Evolutionary conservation across 2,329 filamentous ascomycete species (phyloP), one percentile per base, ranked within the genome.

Genomic region (Apiospora malaysiana): DNA sequence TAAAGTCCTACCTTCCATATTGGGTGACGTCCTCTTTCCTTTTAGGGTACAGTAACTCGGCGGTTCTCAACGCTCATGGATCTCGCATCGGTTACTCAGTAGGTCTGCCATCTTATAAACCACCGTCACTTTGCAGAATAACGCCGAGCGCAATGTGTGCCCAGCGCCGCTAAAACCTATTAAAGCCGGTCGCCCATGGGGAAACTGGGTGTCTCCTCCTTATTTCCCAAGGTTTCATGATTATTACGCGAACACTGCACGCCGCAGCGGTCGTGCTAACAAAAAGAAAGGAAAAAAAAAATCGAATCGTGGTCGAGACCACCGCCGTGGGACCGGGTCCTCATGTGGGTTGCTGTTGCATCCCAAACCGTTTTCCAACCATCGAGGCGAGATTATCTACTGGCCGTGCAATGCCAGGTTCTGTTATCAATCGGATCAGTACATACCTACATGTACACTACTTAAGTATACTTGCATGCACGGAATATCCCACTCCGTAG

Each of bases 401-500:
- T 18, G 27, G 27, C 27, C 25, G 37, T 37, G 51, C 27, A 8
- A 18, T 59, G 25, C 51, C 51, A 37, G 51, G 51, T 37, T 59
- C 51, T 37, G 14, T 59, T 59, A 59, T 59, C 51, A 59, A 59
- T 59, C 16, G 21, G 21, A 59, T 59, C 51, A 59, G 51, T 59
- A 32, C 51, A 9, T n/a, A 32, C 32, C 32, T 32, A 32, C 32
- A 32, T 32, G 6, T 32, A 6, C 6, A 32, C 32, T 32, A 4
- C 32, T 59, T 42, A 42, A 42, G 4, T 42, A 42, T 9, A 42
- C 10, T 2, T 2, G 12, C 12, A 45, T 14, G 42, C 42, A 12
- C 42, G 42, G 42, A 16, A 45, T 16, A 4, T 45, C 4, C 42
- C 42, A 45, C 12, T 18, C 10, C 10, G 9, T 43, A 16, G 12